These are phyloP conservation scores for Corymbia calophylla DNA, from an alignment of 441 rosid species.

Conservation along the genomic window DNA sequence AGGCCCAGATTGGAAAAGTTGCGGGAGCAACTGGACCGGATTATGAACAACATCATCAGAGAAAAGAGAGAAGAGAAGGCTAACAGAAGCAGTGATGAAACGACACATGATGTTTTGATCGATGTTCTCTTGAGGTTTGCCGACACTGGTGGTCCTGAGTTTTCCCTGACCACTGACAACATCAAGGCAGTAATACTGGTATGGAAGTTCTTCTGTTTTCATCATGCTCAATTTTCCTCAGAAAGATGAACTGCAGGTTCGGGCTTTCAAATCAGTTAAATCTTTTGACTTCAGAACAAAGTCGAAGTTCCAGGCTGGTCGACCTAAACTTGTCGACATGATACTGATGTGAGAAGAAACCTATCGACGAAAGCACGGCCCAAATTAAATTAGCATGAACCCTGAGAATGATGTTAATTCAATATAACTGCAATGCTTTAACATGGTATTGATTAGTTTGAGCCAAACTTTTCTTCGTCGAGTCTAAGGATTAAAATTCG, in stretches of 20 bases:
- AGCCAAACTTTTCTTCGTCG: not conserved
- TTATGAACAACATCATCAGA: conserved; percentile 6
- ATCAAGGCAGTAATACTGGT: conserved; percentile 21
- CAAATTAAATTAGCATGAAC: not conserved
- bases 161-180: not conserved
- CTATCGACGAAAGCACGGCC: not conserved
- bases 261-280: not conserved
- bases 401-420: not conserved
- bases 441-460: not conserved
- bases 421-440: not conserved
- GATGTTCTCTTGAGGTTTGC: conserved; percentile 15
- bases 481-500: not conserved
- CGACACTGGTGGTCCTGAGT: not conserved
- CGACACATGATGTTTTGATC: conserved; percentile 7
- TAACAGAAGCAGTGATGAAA: not conserved
- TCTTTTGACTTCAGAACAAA: not conserved
- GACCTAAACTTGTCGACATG: not conserved
- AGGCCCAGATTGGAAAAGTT: not conserved
- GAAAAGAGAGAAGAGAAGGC: not conserved
- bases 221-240: not conserved
- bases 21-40: conserved; percentile 4
- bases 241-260: not conserved
- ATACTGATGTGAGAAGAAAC: not conserved
- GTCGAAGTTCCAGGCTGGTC: not conserved
- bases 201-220: not conserved